These are phyloP conservation scores for Umbelopsis vinacea DNA, from an alignment of 192 early-diverging fungal species.

Conservation along the genomic window DNA sequence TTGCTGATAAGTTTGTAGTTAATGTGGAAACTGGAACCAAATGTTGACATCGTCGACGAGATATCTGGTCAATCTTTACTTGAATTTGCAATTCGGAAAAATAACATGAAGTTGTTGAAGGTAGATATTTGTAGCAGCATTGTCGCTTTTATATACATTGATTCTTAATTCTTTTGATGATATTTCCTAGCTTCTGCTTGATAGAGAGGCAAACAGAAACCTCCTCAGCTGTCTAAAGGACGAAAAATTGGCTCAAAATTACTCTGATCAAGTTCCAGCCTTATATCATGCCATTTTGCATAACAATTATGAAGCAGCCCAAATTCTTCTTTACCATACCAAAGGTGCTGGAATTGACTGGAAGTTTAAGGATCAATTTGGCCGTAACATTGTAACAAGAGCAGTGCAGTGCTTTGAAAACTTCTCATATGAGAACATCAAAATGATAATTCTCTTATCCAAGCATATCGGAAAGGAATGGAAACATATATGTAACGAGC, in stretches of 20 bases:
- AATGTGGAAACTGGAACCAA: conserved; percentile 33
- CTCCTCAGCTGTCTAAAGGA: conserved; percentile 27
- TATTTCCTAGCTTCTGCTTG: conserved; percentile 35
- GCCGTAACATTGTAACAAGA: conserved; percentile 1
- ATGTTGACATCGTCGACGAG: conserved; percentile 44
- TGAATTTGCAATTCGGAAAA: conserved; percentile 46
- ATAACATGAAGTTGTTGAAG: conserved; percentile 35
- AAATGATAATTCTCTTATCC: conserved; percentile 18
- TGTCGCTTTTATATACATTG: neutral
- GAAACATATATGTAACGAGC: neutral
- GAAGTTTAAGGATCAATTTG: conserved; percentile 14
- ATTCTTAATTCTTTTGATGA: neutral
- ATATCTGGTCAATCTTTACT: conserved; percentile 43
- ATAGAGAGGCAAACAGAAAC: conserved; percentile 45
- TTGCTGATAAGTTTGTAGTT: neutral
- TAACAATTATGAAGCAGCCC: conserved; percentile 36
- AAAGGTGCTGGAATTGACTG: neutral
- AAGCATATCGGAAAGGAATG: neutral
- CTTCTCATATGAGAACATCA: conserved; percentile 26
- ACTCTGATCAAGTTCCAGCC: conserved; percentile 35
- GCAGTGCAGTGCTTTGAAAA: conserved; percentile 12
- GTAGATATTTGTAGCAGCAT: conserved; percentile 7
- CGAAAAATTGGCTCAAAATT: conserved; percentile 8
- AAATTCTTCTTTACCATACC: conserved; percentile 21
- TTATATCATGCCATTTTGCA: conserved; percentile 43